Percentiles rank a stretch among this genome's conserved stretches.
phyloP scores from a whole-genome alignment of 441 rosid genomes.

The Arabidopsis hybrid region DNA sequence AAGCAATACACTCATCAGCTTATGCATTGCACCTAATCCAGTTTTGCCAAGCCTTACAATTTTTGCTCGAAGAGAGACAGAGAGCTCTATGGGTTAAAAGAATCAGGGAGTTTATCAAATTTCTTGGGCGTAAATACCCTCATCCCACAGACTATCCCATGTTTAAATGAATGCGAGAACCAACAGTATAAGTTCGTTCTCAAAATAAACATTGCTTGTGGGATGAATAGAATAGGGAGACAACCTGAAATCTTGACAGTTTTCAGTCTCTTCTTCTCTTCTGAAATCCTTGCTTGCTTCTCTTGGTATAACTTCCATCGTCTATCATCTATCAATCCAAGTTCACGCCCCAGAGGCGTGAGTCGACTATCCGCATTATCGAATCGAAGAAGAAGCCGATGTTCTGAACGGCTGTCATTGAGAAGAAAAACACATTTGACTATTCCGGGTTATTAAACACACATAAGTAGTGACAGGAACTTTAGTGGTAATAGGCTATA shows the following conservation, averaged over 20 bases:
- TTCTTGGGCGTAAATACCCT: conserved; percentile 20
- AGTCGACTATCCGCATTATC: conserved; percentile 99
- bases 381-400: conserved; percentile 89
- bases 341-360: conserved; percentile 89
- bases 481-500: not conserved
- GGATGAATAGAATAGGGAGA: not conserved
- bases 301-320: conserved; percentile 91
- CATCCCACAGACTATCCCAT: conserved; percentile 3
- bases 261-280: conserved; percentile 83
- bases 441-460: conserved; percentile 10
- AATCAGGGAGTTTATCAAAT: not conserved
- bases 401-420: conserved; percentile 85
- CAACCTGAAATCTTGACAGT: conserved; percentile 85
- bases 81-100: conserved; percentile 19
- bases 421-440: conserved; percentile 34
- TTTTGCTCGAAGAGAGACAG: conserved; percentile 19
- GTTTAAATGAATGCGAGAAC: conserved; percentile 28
- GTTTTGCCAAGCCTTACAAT: conserved; percentile 2
- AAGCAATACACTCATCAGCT: conserved; percentile 11
- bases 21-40: conserved; percentile 11
- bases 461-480: conserved; percentile 13
- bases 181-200: not conserved
- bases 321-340: conserved; percentile 92
- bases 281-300: conserved; percentile 81
- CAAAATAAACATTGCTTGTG: not conserved